phyloP scores from a whole-genome alignment of 768 basidiomycete species.

The Mycena galopus region DNA sequence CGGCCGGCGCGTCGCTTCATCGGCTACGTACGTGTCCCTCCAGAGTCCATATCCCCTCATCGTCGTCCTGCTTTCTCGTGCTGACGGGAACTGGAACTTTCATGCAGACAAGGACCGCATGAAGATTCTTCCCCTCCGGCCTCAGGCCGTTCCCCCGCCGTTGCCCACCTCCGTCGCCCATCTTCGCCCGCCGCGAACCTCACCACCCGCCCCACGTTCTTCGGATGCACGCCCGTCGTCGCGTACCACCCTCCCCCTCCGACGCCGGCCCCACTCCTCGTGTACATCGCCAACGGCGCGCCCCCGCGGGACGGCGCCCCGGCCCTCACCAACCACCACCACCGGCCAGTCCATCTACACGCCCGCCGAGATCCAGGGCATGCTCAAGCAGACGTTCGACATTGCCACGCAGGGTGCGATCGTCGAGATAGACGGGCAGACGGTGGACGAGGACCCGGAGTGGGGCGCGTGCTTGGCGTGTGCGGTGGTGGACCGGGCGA shows the following conservation, averaged over 20 bases:
- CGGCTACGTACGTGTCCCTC: constrained; percentile 26
- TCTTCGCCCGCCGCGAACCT: constrained; percentile 53
- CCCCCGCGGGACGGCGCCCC: constrained; percentile 53
- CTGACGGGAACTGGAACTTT: no score
- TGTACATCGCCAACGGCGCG: constrained; percentile 72
- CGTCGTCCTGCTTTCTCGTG: not conserved
- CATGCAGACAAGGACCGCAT: constrained; percentile 32
- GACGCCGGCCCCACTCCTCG: constrained; percentile 62
- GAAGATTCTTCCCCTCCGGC: constrained; percentile 39
- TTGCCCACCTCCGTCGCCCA: constrained; percentile 41
- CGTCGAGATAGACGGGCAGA: no score
- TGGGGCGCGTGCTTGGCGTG: no score
- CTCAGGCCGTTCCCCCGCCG: constrained; percentile 48
- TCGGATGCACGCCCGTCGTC: constrained; percentile 54
- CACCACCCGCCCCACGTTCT: constrained; percentile 57
- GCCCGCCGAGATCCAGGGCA: constrained; percentile 51
- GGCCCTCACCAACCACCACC: constrained; percentile 58
- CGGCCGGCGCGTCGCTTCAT: constrained; percentile 34
- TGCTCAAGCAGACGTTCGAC: constrained; percentile 61
- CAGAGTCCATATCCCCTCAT: not conserved
- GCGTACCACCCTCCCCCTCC: not conserved
- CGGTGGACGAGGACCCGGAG: no score
- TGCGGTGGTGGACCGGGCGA: no score
- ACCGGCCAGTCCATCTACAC: constrained; percentile 55
- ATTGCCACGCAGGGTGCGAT: constrained; percentile 60